Conservation (phyloP, 345 rosid species). For the Anacardium occidentale region DNA sequence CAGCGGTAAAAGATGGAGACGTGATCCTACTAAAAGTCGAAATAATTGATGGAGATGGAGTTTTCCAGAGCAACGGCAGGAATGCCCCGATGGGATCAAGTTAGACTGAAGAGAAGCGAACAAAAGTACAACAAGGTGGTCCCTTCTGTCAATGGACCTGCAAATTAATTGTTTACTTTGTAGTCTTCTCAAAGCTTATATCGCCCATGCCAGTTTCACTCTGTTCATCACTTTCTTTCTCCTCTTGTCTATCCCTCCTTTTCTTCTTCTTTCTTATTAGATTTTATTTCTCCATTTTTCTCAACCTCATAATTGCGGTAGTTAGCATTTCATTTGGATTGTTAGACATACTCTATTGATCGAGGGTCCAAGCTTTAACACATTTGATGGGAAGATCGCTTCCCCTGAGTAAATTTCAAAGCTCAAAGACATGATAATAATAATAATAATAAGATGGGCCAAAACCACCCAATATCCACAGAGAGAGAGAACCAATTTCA, state of each 20-base stretch:
- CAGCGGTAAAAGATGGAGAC: background rate
- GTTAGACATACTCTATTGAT: background rate
- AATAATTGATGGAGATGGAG: slow-evolving; percentile 9
- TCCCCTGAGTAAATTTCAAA: too few species aligned
- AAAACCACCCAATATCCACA: too few species aligned
- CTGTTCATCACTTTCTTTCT: background rate
- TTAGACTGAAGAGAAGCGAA: slow-evolving; percentile 19
- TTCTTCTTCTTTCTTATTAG: background rate
- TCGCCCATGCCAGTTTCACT: slow-evolving; percentile 23
- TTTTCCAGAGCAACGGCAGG: slow-evolving; percentile 16
- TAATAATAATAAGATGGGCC: too few species aligned
- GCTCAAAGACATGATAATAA: too few species aligned
- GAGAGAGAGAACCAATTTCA: too few species aligned
- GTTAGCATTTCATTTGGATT: background rate
- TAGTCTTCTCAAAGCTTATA: slow-evolving; percentile 7
- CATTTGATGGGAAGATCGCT: too few species aligned
- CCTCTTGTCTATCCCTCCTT: slow-evolving; percentile 10
- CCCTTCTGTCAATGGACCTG: slow-evolving; percentile 30
- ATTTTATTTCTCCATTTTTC: background rate
- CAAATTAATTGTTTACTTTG: slow-evolving; percentile 7
- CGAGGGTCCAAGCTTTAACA: too few species aligned
- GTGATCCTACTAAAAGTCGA: background rate
- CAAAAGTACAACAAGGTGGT: slow-evolving; percentile 23
- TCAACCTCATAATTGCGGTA: background rate
- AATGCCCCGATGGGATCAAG: slow-evolving; percentile 30